Conservation (phyloP, 2,329 filamentous ascomycete genomes). For the Aspergillus brunneoviolaceus region DNA sequence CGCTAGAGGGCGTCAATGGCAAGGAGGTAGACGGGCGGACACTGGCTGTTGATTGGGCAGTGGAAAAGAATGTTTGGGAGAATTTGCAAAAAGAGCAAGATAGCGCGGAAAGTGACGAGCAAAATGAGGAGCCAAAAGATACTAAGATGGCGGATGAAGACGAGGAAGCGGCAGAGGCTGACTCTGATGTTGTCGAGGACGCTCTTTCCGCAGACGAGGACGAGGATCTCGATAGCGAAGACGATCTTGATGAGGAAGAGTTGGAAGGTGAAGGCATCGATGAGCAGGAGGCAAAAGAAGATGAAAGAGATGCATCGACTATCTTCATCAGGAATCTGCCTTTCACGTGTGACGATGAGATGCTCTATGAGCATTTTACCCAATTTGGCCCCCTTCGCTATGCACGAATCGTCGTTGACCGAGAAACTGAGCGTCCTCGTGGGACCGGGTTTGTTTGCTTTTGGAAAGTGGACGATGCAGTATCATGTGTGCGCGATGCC, state of each 20-base stretch:
- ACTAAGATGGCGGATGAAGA: slow-evolving; percentile 59
- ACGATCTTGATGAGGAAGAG: slow-evolving; percentile 38
- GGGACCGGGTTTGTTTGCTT: slow-evolving; percentile 97
- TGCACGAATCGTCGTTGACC: slow-evolving; percentile 86
- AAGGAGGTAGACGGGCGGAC: slow-evolving; percentile 84
- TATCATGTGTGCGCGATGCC: slow-evolving; percentile 71
- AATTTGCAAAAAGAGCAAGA: slow-evolving; percentile 54
- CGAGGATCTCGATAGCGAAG: slow-evolving; percentile 29
- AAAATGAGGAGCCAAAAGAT: slow-evolving; percentile 46
- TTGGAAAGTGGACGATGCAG: slow-evolving; percentile 71
- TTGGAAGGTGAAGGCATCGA: slow-evolving; percentile 37
- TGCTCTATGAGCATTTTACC: slow-evolving; percentile 80
- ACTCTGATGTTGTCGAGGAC: slow-evolving; percentile 1
- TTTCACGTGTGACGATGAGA: slow-evolving; percentile 80
- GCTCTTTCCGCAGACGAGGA: slow-evolving; percentile 35
- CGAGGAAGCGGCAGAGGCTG: slow-evolving; percentile 46
- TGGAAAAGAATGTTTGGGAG: slow-evolving; percentile 86
- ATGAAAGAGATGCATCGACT: slow-evolving; percentile 65
- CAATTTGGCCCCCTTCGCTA: slow-evolving; percentile 87
- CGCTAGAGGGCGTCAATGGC: slow-evolving; percentile 80
- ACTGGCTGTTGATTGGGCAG: slow-evolving; percentile 93
- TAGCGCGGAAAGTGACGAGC: slow-evolving; percentile 22
- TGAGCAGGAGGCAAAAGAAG: slow-evolving; percentile 48
- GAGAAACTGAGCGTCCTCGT: slow-evolving; percentile 77
- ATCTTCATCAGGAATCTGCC: slow-evolving; percentile 93